Base-by-base conservation (phyloP, 176 grass and related monocot species). In the Zizania latifolia region DNA sequence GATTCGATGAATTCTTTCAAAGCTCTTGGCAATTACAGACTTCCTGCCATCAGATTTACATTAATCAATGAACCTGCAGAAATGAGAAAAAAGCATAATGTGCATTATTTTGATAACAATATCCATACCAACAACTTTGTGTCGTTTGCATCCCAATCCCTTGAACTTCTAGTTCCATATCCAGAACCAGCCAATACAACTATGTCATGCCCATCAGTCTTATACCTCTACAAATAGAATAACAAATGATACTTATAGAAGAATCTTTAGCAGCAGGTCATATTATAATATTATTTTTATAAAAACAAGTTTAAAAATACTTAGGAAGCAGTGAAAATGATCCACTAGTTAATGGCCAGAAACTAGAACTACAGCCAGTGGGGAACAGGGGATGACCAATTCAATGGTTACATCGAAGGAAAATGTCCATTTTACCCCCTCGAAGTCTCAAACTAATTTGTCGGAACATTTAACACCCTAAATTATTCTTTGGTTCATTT, bases 121-220 rank as follows among this genome's bases (percentile, higher is more conserved):
- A 8, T 67, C 1, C 58, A 63, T 68, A 90, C 74, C 81, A 86
- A 43, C 50, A 86, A 19, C 53, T 38, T 90, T 27, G 79, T 81
- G 50, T 68, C 74, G 56, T 86, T 71, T 45, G 83, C 73, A 37
- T 84, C 68, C 87, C 78, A 86, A 34, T 86, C 74, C 54, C 87
- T 60, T 6, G 78, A 89, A 67, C 87, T 89, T 38, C 82, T 82
- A 33, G 75, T 67, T 12, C 83, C 78, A 9, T 90, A 90, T 27
- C 58, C 73, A 29, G 67, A 68, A 38, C 87, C 87, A 44, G 83
- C 87, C 59, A 90, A 69, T 55, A 86, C 64, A 69, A 86, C 70
- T 30, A 61, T 90, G 59, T 86, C 87, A 36, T 79, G 66, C 24
- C 68, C 74, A 74, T 82, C 59, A 78, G 62, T 29, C 67, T 70